Percentiles rank a stretch among this genome's conserved stretches.
These are phyloP conservation scores for Hygrophorus russula DNA, from an alignment of 768 basidiomycete genomes.

Conservation along the genomic window DNA sequence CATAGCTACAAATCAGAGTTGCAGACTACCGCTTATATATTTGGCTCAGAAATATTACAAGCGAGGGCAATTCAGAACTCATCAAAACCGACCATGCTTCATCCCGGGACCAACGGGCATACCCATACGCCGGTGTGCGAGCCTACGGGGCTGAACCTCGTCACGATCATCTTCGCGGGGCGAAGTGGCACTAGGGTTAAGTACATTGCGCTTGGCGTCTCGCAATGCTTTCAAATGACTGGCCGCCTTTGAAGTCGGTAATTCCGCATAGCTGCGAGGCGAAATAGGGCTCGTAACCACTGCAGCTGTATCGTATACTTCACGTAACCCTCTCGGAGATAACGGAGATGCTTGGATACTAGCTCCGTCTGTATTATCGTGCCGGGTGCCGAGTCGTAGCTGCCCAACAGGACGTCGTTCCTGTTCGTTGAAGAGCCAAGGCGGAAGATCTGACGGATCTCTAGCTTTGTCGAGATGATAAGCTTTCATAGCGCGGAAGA, in stretches of 20 bases:
- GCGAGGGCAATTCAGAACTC: too few species aligned
- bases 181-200: neutral
- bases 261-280: neutral
- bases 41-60: neutral
- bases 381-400: conserved; percentile 9
- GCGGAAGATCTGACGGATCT: conserved; percentile 44
- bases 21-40: too few species aligned
- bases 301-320: conserved; percentile 25
- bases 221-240: conserved; percentile 40
- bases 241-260: conserved; percentile 23
- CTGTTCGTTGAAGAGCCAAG: conserved; percentile 52
- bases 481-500: conserved; percentile 55
- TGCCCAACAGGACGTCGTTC: conserved; percentile 28
- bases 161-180: too few species aligned
- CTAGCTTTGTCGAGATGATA: conserved; percentile 55
- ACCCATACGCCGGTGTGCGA: conserved; percentile 17
- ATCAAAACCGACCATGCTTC: too few species aligned
- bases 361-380: conserved; percentile 10
- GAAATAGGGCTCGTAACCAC: conserved; percentile 7
- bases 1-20: too few species aligned
- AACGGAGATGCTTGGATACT: too few species aligned
- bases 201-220: conserved; percentile 32
- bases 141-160: conserved; percentile 6
- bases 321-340: conserved; percentile 19
- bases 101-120: conserved; percentile 21